These are phyloP conservation scores for Spizellomyces punctatus DNA, from an alignment of 192 early-diverging fungal species.

Conservation along the genomic window DNA sequence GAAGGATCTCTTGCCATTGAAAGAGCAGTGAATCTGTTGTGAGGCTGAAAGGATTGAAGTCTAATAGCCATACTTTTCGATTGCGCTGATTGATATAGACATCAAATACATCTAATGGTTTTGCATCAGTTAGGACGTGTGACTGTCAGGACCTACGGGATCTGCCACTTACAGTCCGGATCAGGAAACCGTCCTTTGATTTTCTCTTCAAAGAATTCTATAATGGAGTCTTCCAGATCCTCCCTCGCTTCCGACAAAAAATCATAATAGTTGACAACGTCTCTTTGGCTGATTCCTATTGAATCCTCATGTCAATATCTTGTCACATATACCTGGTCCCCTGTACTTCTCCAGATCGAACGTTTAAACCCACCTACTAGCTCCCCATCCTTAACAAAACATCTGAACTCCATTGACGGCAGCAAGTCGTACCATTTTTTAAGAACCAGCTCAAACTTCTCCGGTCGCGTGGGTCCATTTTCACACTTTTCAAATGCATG, in stretches of 20 bases:
- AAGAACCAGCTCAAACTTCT: slow-evolving; percentile 72
- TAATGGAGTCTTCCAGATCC: slow-evolving; percentile 44
- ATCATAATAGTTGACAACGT: slow-evolving; percentile 76
- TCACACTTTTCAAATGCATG: slow-evolving; percentile 75
- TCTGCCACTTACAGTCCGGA: slow-evolving; percentile 60
- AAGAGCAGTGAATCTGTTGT: slow-evolving; percentile 84
- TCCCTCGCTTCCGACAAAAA: slow-evolving; percentile 67
- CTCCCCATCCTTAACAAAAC: slow-evolving; percentile 78
- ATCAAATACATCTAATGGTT: slow-evolving; percentile 79
- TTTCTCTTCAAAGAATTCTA: slow-evolving; percentile 66
- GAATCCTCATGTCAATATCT: background rate
- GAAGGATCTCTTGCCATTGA: slow-evolving; percentile 75
- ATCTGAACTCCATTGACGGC: slow-evolving; percentile 94
- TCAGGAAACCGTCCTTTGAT: slow-evolving; percentile 67
- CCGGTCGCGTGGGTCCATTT: slow-evolving; percentile 29
- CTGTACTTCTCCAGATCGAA: too few species aligned
- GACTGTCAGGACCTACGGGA: background rate
- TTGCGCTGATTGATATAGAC: slow-evolving; percentile 74
- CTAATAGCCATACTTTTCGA: slow-evolving; percentile 74
- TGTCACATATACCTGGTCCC: too few species aligned
- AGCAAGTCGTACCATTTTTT: slow-evolving; percentile 87
- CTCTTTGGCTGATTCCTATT: slow-evolving; percentile 80
- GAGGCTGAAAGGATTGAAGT: slow-evolving; percentile 87
- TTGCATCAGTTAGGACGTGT: background rate
- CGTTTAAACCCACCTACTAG: slow-evolving; percentile 64